Evolutionary conservation across 768 basidiomycete species (phyloP).

Genomic region (Symmetrospora coprosmae): DNA sequence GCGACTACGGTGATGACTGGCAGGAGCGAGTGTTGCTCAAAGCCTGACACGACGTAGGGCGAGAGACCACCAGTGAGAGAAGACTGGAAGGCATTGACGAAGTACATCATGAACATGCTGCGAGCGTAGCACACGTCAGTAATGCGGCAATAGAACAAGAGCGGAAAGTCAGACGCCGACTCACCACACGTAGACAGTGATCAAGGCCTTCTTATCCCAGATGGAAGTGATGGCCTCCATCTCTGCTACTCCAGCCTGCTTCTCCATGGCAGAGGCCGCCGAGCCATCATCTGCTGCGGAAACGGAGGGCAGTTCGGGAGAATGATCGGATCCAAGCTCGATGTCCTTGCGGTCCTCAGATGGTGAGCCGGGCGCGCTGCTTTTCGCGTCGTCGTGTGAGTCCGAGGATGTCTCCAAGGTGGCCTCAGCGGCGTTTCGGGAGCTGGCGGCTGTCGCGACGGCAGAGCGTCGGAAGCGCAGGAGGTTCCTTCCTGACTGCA

Average conservation of each 20-base stretch:
- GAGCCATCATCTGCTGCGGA: too few species aligned
- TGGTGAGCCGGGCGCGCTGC: too few species aligned
- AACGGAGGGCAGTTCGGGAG: too few species aligned
- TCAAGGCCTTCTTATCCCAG: slow-evolving; percentile 25
- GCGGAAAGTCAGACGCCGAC: background rate
- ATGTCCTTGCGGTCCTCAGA: too few species aligned
- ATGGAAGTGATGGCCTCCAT: slow-evolving; percentile 27
- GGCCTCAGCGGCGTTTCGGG: too few species aligned
- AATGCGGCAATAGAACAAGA: background rate
- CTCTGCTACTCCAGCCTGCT: slow-evolving; percentile 27
- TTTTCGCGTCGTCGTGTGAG: too few species aligned
- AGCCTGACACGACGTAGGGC: slow-evolving; percentile 29
- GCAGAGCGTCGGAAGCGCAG: too few species aligned
- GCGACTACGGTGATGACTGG: slow-evolving; percentile 32
- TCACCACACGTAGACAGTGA: slow-evolving; percentile 25
- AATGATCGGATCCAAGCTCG: too few species aligned
- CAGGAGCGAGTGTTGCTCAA: slow-evolving; percentile 33
- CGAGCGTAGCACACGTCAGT: background rate
- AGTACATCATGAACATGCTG: slow-evolving; percentile 32
- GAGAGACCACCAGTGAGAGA: slow-evolving; percentile 29
- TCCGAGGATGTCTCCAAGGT: too few species aligned
- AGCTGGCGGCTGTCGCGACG: too few species aligned
- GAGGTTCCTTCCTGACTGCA: too few species aligned
- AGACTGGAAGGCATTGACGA: slow-evolving; percentile 29
- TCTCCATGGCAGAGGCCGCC: too few species aligned